Base-by-base conservation (phyloP, 192 early-diverging fungal species). In the Rhizoclosmatium globosum region DNA sequence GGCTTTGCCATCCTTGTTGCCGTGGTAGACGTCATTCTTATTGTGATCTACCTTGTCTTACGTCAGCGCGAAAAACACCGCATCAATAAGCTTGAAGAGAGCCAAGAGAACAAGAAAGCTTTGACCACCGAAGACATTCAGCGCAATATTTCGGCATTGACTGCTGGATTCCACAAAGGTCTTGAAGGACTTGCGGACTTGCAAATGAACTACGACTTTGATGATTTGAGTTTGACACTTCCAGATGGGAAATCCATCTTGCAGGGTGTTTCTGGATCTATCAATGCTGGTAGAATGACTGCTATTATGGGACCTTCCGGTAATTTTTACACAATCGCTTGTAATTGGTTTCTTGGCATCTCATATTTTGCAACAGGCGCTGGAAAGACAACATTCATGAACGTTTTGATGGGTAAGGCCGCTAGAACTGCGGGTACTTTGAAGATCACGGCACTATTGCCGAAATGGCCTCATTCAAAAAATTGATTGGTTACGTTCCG, bases 241-340 rank as follows among this genome's bases (percentile, higher is more conserved):
- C 82, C 81, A 19, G 62, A 50, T 50, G 91, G 89, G 17, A 86
- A 90, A 64, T n/a, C 77, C 42, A 86, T 97, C 56, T 84, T 97
- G 15, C 75, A 90, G 47, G 84, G 85, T 4, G 89, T 96, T 48
- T 89, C 88, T 1, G 96, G 95, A n/a, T 81, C 86, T 43, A 91
- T 93, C 39, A 81, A 86, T 19, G 87, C 94, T 1, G 94, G 93
- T 19, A 89, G 93, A 46, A 82, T 95, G 67, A 87, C 94, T 71
- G 95, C 94, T 2, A 91, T 99, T 21, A 97, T 98, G 92, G 97
- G 96, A 0, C 94, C 95, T 3, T 95, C 93, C 11, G 96, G 96
- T 43, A 62, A 13, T 4, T 47, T n/a, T 47, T 42, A n/a, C n/a
- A n/a, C n/a, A n/a, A n/a, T 43, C 48, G 2, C 44, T 13, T 74